phyloP scores from a whole-genome alignment of 768 basidiomycete genomes.

The Suillus ampliporus region DNA sequence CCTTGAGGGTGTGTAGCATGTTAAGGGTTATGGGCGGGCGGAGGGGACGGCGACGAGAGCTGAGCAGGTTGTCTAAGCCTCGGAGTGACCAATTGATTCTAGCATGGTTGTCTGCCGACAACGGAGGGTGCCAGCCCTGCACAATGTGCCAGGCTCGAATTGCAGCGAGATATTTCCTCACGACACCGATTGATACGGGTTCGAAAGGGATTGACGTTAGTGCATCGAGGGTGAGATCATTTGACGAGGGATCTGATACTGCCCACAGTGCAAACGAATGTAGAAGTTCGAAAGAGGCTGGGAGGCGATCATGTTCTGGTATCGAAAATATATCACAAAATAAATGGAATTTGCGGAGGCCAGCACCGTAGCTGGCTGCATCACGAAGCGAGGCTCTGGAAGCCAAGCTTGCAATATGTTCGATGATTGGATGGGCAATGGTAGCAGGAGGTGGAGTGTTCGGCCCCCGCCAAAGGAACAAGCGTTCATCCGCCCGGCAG shows the following conservation, averaged over 20 bases:
- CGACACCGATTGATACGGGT: background rate
- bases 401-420: background rate
- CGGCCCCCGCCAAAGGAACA: background rate
- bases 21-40: slow-evolving; percentile 22
- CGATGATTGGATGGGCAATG: background rate
- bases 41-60: background rate
- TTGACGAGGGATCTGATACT: background rate
- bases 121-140: background rate
- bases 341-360: background rate
- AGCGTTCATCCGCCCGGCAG: background rate
- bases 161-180: background rate
- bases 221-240: background rate
- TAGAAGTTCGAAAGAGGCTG: background rate
- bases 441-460: background rate
- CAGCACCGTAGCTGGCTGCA: background rate
- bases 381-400: background rate
- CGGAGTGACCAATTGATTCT: background rate
- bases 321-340: background rate
- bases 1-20: slow-evolving; percentile 35
- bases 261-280: background rate
- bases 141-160: background rate
- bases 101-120: background rate
- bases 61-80: background rate
- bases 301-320: background rate
- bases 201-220: background rate